These are phyloP conservation scores for Stachybotrys elegans DNA, from an alignment of 2,329 filamentous ascomycete species.

Conservation along the genomic window DNA sequence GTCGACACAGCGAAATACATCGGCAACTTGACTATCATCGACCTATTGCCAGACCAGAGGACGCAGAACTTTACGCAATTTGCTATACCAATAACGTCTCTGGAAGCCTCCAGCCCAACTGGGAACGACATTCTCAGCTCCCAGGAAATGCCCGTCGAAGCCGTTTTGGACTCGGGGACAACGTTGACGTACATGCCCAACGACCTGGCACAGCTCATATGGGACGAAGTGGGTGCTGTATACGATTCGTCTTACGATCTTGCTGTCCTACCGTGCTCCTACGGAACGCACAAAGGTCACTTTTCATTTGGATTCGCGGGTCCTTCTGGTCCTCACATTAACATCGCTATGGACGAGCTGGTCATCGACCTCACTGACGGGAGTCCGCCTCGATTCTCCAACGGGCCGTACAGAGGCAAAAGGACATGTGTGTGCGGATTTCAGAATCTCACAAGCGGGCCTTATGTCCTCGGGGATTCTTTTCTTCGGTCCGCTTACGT, in stretches of 20 bases:
- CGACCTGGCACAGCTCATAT: constrained; percentile 48
- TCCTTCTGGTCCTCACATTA: constrained; percentile 41
- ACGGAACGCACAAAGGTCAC: constrained; percentile 37
- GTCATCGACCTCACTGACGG: constrained; percentile 41
- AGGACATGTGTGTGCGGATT: constrained; percentile 52
- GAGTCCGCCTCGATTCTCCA: constrained; percentile 27
- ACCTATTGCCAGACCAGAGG: constrained; percentile 43
- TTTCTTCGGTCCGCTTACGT: constrained; percentile 57
- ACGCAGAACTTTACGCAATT: constrained; percentile 40
- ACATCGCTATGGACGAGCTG: constrained; percentile 50
- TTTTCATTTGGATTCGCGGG: constrained; percentile 53
- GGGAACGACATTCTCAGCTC: constrained; percentile 44
- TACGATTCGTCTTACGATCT: constrained; percentile 31
- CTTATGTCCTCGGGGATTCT: constrained; percentile 50
- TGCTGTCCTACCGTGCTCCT: constrained; percentile 46
- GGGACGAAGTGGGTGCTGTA: constrained; percentile 49
- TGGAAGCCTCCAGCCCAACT: constrained; percentile 41
- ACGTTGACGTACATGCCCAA: constrained; percentile 66
- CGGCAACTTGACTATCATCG: constrained; percentile 56
- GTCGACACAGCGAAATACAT: constrained; percentile 70
- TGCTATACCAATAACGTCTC: constrained; percentile 40
- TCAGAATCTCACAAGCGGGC: constrained; percentile 37
- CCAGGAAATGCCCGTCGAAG: constrained; percentile 42
- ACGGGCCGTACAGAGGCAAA: constrained; percentile 38
- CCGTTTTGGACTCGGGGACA: constrained; percentile 71